Conservation (phyloP, 2,329 filamentous ascomycete genomes). For the Phaeoacremonium minimum region DNA sequence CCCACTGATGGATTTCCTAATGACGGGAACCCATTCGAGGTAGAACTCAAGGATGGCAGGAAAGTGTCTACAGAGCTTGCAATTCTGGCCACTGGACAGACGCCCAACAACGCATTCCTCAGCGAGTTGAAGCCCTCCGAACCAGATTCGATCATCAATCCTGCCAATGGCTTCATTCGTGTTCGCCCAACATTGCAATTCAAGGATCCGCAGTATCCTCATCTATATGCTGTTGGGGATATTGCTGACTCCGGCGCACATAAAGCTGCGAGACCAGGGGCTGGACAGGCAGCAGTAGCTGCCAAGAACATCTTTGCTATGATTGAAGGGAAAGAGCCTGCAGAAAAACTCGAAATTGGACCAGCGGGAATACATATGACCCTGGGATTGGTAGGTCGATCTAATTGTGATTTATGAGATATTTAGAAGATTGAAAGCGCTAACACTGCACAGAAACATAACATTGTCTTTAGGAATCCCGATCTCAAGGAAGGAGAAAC, state of each 20-base stretch:
- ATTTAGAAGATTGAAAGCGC: background rate
- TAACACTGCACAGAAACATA: constrained; percentile 21
- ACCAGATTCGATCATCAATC: constrained; percentile 16
- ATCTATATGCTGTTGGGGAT: constrained; percentile 49
- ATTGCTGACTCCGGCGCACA: constrained; percentile 38
- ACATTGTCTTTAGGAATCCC: constrained; percentile 25
- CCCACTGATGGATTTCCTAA: constrained; percentile 17
- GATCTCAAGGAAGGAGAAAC: constrained; percentile 17
- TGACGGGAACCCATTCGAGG: constrained; percentile 10
- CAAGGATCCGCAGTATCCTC: constrained; percentile 20
- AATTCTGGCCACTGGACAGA: constrained; percentile 44
- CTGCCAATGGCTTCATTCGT: constrained; percentile 26
- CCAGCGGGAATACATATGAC: constrained; percentile 35
- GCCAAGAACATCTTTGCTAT: constrained; percentile 37
- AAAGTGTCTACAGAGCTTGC: constrained; percentile 32
- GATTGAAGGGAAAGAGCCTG: constrained; percentile 26
- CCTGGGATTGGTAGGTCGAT: constrained; percentile 24
- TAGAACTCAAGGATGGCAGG: constrained; percentile 26
- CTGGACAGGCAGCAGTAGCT: constrained; percentile 36
- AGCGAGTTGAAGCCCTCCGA: constrained; percentile 17
- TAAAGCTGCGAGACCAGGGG: constrained; percentile 39
- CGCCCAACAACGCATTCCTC: constrained; percentile 36
- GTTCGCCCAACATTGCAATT: constrained; percentile 44
- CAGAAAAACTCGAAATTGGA: constrained; percentile 20
- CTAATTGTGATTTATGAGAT: accelerated